Percentiles rank a stretch among this genome's conserved stretches.
Conservation (phyloP, 2,329 filamentous ascomycete genomes). For the Pseudogymnoascus sp. region DNA sequence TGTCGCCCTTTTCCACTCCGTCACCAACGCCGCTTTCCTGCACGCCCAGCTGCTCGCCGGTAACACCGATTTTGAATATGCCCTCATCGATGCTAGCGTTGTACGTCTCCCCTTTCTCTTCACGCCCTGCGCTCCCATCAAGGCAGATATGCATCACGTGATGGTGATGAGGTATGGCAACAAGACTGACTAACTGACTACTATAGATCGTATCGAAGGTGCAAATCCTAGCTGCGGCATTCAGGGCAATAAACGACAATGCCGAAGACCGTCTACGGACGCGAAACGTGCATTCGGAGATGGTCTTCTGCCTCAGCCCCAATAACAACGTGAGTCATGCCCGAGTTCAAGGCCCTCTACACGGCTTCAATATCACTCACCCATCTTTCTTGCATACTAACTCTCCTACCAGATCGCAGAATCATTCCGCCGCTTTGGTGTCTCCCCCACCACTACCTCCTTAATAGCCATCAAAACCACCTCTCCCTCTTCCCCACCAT, state of each 20-base stretch:
- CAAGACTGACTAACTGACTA: neutral
- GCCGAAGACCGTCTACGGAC: conserved; percentile 37
- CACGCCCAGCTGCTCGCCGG: conserved; percentile 77
- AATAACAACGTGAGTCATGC: conserved; percentile 44
- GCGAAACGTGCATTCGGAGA: conserved; percentile 49
- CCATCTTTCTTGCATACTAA: neutral
- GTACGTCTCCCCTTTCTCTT: conserved; percentile 36
- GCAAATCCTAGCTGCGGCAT: conserved; percentile 43
- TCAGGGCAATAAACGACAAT: conserved; percentile 42
- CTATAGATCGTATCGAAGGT: conserved; percentile 39
- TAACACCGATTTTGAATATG: conserved; percentile 84
- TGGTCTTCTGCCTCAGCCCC: conserved; percentile 46
- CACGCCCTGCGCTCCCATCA: neutral
- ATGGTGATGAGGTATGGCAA: conserved; percentile 2
- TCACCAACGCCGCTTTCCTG: conserved; percentile 71
- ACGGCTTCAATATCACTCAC: neutral
- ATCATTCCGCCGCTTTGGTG: conserved; percentile 81
- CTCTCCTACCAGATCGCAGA: conserved; percentile 65
- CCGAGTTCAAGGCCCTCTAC: neutral
- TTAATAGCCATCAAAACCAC: conserved; percentile 79
- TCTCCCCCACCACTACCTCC: conserved; percentile 60
- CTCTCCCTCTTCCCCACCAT: conserved; percentile 39
- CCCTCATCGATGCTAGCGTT: conserved; percentile 78
- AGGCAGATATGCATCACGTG: conserved; percentile 13
- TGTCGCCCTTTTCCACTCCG: conserved; percentile 65